Evolutionary conservation across 108 stramenopile species (phyloP).

Genomic region (Aurantiochytrium sp.): DNA sequence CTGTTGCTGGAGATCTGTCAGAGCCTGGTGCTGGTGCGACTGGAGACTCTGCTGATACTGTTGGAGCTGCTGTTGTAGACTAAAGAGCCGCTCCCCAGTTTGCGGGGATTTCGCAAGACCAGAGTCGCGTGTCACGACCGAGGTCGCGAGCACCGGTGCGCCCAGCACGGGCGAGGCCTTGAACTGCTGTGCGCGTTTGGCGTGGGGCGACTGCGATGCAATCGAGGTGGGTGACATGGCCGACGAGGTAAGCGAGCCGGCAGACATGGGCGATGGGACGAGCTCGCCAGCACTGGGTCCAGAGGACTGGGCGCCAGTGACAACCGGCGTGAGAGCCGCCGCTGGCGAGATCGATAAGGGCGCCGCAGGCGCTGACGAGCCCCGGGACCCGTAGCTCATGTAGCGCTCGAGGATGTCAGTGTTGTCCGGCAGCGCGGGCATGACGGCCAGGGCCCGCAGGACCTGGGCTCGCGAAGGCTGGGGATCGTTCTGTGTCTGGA

Average conservation of each 20-base stretch:
- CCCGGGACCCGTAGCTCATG: background rate
- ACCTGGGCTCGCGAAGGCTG: background rate
- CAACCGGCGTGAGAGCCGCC: no score
- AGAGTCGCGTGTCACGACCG: no score
- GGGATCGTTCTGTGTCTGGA: background rate
- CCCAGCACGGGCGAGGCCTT: background rate
- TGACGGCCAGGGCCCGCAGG: background rate
- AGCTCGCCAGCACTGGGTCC: background rate
- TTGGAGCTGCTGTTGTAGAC: background rate
- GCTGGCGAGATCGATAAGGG: no score
- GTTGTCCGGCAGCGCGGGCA: background rate
- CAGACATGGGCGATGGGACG: background rate
- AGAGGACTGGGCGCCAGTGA: background rate
- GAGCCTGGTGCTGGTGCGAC: no score
- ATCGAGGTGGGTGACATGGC: background rate
- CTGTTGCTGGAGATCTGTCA: no score
- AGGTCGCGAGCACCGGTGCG: background rate
- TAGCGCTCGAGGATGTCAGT: background rate
- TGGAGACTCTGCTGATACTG: no score
- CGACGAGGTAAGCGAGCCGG: background rate
- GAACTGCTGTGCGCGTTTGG: background rate
- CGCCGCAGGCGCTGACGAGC: no score
- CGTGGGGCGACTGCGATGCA: background rate
- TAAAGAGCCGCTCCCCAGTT: background rate
- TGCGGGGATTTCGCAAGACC: no score